Percentiles rank a stretch among this genome's conserved stretches.
phyloP scores from a whole-genome alignment of 176 grass and related monocot species.

The Carex kokanica region DNA sequence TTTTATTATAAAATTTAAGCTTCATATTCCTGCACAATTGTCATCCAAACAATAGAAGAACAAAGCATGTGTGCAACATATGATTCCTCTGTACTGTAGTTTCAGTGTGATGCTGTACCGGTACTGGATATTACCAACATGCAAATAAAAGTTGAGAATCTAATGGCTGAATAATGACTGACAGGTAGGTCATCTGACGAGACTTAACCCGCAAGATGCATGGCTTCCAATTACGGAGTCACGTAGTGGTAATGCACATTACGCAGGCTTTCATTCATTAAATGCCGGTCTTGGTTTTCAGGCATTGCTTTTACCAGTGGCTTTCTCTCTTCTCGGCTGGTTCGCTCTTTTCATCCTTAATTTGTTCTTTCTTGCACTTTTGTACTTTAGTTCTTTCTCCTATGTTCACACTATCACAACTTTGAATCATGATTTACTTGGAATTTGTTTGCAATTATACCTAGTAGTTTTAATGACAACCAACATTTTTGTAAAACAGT shows the following conservation, averaged over 20 bases:
- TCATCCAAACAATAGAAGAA: not conserved
- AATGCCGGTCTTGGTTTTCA: conserved; percentile 95
- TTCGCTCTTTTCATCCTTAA: not conserved
- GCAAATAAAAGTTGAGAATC: not conserved
- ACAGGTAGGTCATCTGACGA: conserved; percentile 80
- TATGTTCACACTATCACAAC: not conserved
- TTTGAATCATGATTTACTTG: not conserved
- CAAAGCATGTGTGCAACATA: not conserved
- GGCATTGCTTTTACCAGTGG: conserved; percentile 90
- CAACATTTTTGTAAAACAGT: not conserved
- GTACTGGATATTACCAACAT: not conserved
- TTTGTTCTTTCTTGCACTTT: not conserved
- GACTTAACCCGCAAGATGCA: conserved; percentile 88
- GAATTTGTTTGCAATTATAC: not conserved
- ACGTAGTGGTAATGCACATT: conserved; percentile 84
- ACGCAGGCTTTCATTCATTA: conserved; percentile 87
- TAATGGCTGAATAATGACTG: conserved; percentile 3
- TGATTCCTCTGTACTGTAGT: not conserved
- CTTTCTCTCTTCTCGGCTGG: conserved; percentile 82
- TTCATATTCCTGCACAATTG: too few species aligned
- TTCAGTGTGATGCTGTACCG: not conserved
- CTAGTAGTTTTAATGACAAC: not conserved
- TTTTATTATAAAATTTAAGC: too few species aligned
- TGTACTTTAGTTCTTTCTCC: not conserved
- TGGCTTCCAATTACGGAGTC: conserved; percentile 97